A percentile compares a stretch with the other conserved stretches of the same genome.
Evolutionary conservation across 2,329 filamentous ascomycete genomes (phyloP).

Genomic region (Fusarium chuoi): DNA sequence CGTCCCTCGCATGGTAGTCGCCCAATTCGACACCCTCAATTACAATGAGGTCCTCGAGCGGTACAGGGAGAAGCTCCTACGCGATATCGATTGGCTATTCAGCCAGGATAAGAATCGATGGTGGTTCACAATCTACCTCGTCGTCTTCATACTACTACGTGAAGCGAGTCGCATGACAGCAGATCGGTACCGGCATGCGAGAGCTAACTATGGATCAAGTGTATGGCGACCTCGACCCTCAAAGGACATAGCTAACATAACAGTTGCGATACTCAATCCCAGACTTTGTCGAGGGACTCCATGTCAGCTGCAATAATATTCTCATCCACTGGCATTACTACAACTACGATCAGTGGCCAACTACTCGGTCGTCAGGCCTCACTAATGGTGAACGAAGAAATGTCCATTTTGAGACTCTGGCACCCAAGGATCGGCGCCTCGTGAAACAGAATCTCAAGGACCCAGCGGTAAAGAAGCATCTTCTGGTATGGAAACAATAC

Average conservation of each 20-base stretch:
- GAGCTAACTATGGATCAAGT: slow-evolving; percentile 49
- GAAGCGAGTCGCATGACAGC: slow-evolving; percentile 53
- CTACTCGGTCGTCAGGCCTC: slow-evolving; percentile 40
- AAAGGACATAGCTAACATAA: background rate
- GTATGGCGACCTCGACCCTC: background rate
- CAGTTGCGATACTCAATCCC: slow-evolving; percentile 53
- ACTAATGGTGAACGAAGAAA: slow-evolving; percentile 20
- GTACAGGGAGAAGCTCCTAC: slow-evolving; percentile 49
- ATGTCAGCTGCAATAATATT: slow-evolving; percentile 58
- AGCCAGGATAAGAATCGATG: slow-evolving; percentile 46
- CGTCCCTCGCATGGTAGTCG: slow-evolving; percentile 57
- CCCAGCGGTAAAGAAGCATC: slow-evolving; percentile 37
- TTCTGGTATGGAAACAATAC: slow-evolving; percentile 41
- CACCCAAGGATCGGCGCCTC: slow-evolving; percentile 47
- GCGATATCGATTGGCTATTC: slow-evolving; percentile 50
- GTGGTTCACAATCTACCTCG: slow-evolving; percentile 52
- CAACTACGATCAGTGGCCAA: slow-evolving; percentile 49
- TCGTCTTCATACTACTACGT: slow-evolving; percentile 56
- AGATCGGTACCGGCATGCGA: slow-evolving; percentile 57
- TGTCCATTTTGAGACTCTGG: slow-evolving; percentile 46
- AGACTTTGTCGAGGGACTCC: slow-evolving; percentile 55
- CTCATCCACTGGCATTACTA: slow-evolving; percentile 64
- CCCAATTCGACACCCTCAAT: slow-evolving; percentile 58
- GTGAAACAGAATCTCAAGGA: slow-evolving; percentile 46
- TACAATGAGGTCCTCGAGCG: slow-evolving; percentile 50